Base-by-base conservation (phyloP, 306 rosid species). In the Sophora flavescens region DNA sequence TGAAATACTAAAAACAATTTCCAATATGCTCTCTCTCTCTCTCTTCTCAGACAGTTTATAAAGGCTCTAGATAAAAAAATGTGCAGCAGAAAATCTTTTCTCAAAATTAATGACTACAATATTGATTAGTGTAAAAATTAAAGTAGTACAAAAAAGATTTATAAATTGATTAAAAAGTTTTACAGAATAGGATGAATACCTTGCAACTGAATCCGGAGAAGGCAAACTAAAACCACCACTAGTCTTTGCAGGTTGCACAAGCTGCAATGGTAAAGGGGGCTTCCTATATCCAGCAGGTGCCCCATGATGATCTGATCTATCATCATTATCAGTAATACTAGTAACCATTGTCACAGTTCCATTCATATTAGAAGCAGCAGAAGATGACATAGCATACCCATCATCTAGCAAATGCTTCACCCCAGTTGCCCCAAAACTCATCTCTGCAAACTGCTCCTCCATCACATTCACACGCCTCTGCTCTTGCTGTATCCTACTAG, bases 191-290 rank as follows among this genome's bases (percentile, higher is more conserved):
- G 15, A 44, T n/a, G 30, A 39, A 42, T 80, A 91, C 96, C 96
- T 91, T 38, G 92, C 77, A 18, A 86, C 88, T 5, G 96, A 89
- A 72, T 89, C 93, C 9, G 92, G 96, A n/a, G 96, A 91, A 45
- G 93, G 86, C 78, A 89, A 82, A 70, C 78, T 72, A 42, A 64
- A 70, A 32, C 83, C 88, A 47, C 82, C 83, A 54, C 36, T 26
- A 6, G 66, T 74, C 63, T 73, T 86, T 61, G 77, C 22, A 22
- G 22, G 65, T 39, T 87, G 91, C 48, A 75, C 65, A 8, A 85
- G 85, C 74, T 85, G 96, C 83, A 89, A 74, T 0, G 96, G 93
- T 82, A 89, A 79, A 8, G 93, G 96, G 11, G 96, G 93, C 74
- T 87, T 89, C 42, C 90, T 80, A n/a, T 64, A 77, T 45, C 76